phyloP scores from a whole-genome alignment of 169 alveolate genomes.

The Plasmodium knowlesi region DNA sequence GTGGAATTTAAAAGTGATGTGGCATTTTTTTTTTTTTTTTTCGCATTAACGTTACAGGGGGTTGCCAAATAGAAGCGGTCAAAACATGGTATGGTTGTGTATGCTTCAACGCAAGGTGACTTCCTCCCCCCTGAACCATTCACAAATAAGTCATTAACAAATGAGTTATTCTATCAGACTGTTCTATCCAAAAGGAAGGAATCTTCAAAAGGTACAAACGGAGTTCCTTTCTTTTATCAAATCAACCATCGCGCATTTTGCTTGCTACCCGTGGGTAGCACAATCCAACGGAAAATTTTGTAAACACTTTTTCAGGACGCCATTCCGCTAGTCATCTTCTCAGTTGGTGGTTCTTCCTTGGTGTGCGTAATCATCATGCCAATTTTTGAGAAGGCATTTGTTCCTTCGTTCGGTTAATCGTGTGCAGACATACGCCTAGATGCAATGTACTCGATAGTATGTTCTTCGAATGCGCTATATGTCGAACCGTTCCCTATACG shows the following conservation, averaged over 20 bases:
- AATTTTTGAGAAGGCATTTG: background rate
- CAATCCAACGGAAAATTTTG: background rate
- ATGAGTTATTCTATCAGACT: background rate
- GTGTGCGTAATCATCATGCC: background rate
- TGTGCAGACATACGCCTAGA: background rate
- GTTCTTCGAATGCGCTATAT: background rate
- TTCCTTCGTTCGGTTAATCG: background rate
- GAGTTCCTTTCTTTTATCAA: background rate
- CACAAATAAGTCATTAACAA: background rate
- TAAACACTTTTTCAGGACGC: background rate
- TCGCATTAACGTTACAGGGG: background rate
- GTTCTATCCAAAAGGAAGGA: background rate
- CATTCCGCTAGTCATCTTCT: background rate
- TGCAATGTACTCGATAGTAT: background rate
- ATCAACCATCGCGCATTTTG: background rate
- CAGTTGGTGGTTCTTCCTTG: background rate
- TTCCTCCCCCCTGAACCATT: background rate
- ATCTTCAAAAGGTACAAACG: background rate
- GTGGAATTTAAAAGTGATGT: background rate
- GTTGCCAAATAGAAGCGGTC: background rate
- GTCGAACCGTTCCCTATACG: background rate
- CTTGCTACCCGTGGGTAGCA: background rate
- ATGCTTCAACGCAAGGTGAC: background rate
- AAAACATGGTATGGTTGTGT: background rate
- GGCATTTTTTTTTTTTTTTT: background rate